Base-by-base conservation (phyloP, 176 grass and related monocot species). In the Avena atlantica region DNA sequence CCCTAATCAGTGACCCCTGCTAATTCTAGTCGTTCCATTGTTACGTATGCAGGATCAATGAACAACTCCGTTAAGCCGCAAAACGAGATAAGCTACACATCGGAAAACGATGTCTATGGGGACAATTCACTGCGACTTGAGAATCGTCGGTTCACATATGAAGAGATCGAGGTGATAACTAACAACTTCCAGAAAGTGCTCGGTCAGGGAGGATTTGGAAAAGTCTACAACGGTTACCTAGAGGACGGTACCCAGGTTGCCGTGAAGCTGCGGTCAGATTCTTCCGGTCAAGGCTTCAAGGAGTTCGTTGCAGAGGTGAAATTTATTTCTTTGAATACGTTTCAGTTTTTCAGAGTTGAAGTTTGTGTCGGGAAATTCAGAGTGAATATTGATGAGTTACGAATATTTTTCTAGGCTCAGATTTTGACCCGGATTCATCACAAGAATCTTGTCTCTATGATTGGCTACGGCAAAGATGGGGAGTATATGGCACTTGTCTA, bases 381-480 rank as follows among this genome's bases (percentile, higher is more conserved):
- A 40, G 40, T 14, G 12, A 29, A 29, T 14, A 27, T 64, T 64
- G 23, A 64, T 63, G 6, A 24, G 21, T 14, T 64, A 15, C 11
- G 1, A 65, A 65, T 24, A 12, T 65, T 65, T 65, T 12, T 65
- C 12, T 24, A 65, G 62, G 62, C 62, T 65, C 24, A 65, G 62
- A 65, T 65, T 65, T 65, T 65, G 62, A 29, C 62, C 5, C 62
- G 62, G 12, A 65, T 65, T 65, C 62, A 65, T 29, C 62, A 65
- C 24, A 65, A 6, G 12, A 65, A 65, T 65, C 62, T 65, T 15
- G 62, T 65, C 24, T 65, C 62, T 24, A 65, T 65, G 62, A 65
- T 64, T 57, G 55, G 55, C 19, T 57, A 20, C 55, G 19, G 55
- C 17, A 57, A 19, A 17, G 55, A 57, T 57, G 55, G 55, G 55